A percentile compares a stretch with the other conserved stretches of the same genome.
Evolutionary conservation across 495 filamentous ascomycete genomes (phyloP).

Genomic region (Aspergillus kassunensis): DNA sequence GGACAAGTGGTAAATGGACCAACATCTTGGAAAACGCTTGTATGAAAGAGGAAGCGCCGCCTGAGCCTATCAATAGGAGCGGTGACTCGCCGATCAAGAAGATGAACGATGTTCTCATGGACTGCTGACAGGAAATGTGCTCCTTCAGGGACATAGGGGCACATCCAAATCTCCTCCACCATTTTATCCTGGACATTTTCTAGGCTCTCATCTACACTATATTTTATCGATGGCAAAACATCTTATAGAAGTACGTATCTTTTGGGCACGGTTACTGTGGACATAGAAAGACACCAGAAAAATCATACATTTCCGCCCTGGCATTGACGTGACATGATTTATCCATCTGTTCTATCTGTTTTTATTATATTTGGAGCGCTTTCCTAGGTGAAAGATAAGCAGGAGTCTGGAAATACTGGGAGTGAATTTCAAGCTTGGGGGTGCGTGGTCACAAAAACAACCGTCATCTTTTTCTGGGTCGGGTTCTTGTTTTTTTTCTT

Average conservation of each 20-base stretch:
- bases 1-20: constrained; percentile 97
- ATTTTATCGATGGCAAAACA: background rate
- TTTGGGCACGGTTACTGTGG: constrained; percentile 1
- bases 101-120: constrained; percentile 34
- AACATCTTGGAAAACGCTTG: constrained; percentile 96
- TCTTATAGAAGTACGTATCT: background rate
- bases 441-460: background rate
- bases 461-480: background rate
- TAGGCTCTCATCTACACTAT: background rate
- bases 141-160: background rate
- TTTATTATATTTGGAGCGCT: background rate
- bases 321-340: constrained; percentile 16
- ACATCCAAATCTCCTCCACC: background rate
- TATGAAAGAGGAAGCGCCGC: constrained; percentile 82
- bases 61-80: constrained; percentile 29
- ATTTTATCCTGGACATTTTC: background rate
- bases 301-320: background rate
- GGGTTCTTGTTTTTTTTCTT: too few species aligned
- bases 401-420: constrained; percentile 2
- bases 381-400: constrained; percentile 4
- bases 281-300: constrained; percentile 3
- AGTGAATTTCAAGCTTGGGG: background rate
- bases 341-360: background rate
- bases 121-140: constrained; percentile 22
- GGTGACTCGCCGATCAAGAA: constrained; percentile 24